Percentiles rank a stretch among this genome's conserved stretches.
Evolutionary conservation across 1,284 basidiomycete genomes (phyloP).

Genomic region (Ceratobasidium theobromae): DNA sequence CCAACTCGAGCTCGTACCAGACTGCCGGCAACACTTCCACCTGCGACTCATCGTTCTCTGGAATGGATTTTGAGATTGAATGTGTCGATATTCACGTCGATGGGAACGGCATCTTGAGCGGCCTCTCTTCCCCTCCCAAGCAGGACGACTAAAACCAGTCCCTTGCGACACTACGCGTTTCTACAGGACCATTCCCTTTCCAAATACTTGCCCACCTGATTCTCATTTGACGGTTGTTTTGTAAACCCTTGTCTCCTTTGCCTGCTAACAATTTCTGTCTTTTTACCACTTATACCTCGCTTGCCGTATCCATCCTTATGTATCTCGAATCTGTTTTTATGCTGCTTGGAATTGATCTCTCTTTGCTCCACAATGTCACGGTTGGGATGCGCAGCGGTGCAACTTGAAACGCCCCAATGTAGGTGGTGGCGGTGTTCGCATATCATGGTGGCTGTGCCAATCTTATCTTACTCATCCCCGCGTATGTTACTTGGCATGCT

Average conservation of each 20-base stretch:
- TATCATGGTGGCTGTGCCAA: background rate
- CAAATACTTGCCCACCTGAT: background rate
- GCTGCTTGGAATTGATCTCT: background rate
- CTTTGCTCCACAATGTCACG: background rate
- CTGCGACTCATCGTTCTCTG: conserved; percentile 64
- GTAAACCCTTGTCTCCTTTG: background rate
- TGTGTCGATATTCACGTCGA: conserved; percentile 77
- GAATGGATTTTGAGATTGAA: conserved; percentile 73
- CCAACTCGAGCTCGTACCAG: conserved; percentile 62
- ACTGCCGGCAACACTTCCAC: conserved; percentile 47
- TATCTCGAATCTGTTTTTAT: conserved; percentile 29
- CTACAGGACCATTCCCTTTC: background rate
- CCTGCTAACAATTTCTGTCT: background rate
- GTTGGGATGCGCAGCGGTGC: background rate
- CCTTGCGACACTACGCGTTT: too few species aligned
- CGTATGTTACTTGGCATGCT: background rate
- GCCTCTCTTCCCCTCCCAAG: conserved; percentile 62
- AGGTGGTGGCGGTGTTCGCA: background rate
- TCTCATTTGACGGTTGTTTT: background rate
- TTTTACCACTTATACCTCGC: conserved; percentile 12
- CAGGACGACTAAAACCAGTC: conserved; percentile 26
- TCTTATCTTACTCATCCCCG: background rate
- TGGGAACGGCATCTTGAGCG: conserved; percentile 68
- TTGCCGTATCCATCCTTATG: background rate
- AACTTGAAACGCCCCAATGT: conserved; percentile 17